phyloP scores from a whole-genome alignment of 768 basidiomycete genomes.

The Auriculariales sp. region DNA sequence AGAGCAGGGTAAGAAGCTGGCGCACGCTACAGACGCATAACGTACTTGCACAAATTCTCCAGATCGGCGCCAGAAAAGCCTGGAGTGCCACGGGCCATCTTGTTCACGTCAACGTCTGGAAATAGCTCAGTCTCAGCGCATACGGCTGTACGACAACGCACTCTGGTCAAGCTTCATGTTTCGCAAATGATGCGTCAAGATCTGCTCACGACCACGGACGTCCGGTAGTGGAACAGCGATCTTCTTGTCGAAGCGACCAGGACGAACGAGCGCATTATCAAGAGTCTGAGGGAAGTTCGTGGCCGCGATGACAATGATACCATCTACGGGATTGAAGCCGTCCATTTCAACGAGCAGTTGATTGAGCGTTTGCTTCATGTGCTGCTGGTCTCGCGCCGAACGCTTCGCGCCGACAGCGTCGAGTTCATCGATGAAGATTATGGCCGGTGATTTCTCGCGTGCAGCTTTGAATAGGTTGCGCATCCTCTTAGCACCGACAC shows the following conservation, averaged over 20 bases:
- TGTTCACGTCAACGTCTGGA: constrained; percentile 66
- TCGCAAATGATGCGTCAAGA: constrained; percentile 82
- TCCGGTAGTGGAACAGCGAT: constrained; percentile 93
- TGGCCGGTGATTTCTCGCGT: constrained; percentile 87
- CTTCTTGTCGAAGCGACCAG: constrained; percentile 90
- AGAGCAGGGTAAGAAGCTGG: constrained; percentile 1
- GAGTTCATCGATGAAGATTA: constrained; percentile 96
- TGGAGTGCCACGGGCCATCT: constrained; percentile 85
- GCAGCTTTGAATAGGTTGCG: constrained; percentile 90
- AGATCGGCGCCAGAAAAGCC: constrained; percentile 96
- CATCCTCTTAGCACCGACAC: constrained; percentile 88
- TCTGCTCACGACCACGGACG: constrained; percentile 81
- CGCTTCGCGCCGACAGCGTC: constrained; percentile 90
- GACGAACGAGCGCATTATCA: constrained; percentile 90
- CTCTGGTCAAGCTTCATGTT: constrained; percentile 51
- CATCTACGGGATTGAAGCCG: constrained; percentile 85
- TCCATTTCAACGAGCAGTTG: constrained; percentile 96
- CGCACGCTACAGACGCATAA: constrained; percentile 8
- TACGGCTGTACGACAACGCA: constrained; percentile 13
- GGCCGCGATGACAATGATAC: constrained; percentile 90
- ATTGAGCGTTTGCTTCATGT: constrained; percentile 89
- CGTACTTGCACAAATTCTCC: constrained; percentile 92
- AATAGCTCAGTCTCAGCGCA: background rate
- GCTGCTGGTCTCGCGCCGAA: constrained; percentile 68
- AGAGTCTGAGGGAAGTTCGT: constrained; percentile 95